Evolutionary conservation across 805 yeast species (phyloP), one percentile per base, ranked within the genome.

Genomic region (Torulaspora quercuum): DNA sequence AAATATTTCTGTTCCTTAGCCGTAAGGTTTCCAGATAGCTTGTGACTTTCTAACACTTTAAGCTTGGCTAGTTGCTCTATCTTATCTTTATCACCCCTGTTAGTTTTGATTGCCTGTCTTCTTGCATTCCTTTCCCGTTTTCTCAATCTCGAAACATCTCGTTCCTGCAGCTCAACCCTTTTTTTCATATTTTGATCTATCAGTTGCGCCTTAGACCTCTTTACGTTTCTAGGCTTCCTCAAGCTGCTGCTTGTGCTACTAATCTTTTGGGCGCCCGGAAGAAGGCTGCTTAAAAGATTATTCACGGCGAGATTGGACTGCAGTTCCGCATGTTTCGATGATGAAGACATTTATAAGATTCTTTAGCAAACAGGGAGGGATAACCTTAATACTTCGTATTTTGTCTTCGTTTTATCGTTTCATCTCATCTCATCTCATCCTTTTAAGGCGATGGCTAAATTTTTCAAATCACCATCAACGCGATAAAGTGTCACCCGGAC

Each of bases 271-370:
- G 64, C 58, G 15, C 69, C 69, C 6, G 72, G 73, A 7, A 68
- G 49, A 5, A 68, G 48, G 7, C 45, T 44, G 19, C 59, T 51
- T 18, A 69, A 47, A 7, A 74, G 58, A 37, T 59, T 63, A 44
- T 67, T 68, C n/a, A 73, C 70, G 0, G 72, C 67, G 7, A 49
- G 39, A 12, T 59, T 58, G 0, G 73, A 69, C 38, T 64, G 68
- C 8, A 50, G 29, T 35, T 64, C 58, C 5, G 70, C 54, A 3
- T 55, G 35, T 11, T 53, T 52, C 3, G 66, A 55, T 18, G 29
- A 30, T 5, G 41, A 33, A 5, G 39, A 28, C 42, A 49, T 46
- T 9, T 21, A n/a, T 14, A 9, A 9, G 9, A 23, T n/a, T 24
- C n/a, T n/a, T n/a, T n/a, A n/a, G n/a, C n/a, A n/a, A n/a, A n/a